Conservation (phyloP, 495 filamentous ascomycete species). For the Halenospora varia region DNA sequence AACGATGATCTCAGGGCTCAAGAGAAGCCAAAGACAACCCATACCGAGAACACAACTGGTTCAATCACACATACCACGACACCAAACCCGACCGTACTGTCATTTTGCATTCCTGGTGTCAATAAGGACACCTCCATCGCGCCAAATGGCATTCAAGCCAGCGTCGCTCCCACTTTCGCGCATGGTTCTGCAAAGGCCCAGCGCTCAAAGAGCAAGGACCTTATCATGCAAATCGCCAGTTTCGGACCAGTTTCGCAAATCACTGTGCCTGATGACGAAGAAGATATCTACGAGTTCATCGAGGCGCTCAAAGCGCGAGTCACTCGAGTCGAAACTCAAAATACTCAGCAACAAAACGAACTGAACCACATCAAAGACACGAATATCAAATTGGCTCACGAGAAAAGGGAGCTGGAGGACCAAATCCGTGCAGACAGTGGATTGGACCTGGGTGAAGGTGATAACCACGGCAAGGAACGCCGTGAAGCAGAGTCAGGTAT, state of each 20-base stretch:
- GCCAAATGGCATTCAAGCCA: slow-evolving; percentile 21
- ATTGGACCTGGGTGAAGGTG: slow-evolving; percentile 6
- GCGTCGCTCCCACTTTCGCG: neutral
- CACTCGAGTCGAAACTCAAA: slow-evolving; percentile 33
- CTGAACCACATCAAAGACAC: slow-evolving; percentile 1
- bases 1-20: no score
- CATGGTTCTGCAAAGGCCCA: neutral
- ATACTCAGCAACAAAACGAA: slow-evolving; percentile 21
- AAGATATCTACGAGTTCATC: slow-evolving; percentile 8
- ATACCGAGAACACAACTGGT: neutral
- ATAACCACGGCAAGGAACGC: neutral
- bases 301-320: slow-evolving; percentile 29
- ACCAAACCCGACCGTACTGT: slow-evolving; percentile 28
- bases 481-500: neutral
- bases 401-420: slow-evolving; percentile 2
- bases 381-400: neutral
- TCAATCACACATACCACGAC: slow-evolving; percentile 1
- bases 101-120: slow-evolving; percentile 36
- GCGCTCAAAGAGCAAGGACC: neutral
- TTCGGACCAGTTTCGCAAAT: neutral
- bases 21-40: neutral
- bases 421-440: slow-evolving; percentile 8
- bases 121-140: no score
- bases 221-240: neutral
- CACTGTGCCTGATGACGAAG: slow-evolving; percentile 8